Evolutionary conservation across 345 rosid species (phyloP), one percentile per base, ranked within the genome.

Genomic region (Dimocarpus longan): DNA sequence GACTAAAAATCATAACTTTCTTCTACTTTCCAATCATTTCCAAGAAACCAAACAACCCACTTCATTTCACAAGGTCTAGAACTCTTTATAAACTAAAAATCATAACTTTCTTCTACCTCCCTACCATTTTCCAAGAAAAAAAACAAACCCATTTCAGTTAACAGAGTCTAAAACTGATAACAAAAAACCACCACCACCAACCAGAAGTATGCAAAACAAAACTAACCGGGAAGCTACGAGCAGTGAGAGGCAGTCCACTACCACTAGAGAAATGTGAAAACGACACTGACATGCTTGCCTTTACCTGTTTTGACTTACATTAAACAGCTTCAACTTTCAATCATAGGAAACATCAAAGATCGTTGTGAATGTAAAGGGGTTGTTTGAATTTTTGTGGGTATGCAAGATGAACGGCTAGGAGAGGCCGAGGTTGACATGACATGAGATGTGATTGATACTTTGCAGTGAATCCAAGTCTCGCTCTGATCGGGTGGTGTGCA

Each of bases 181-280:
- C 15, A 71, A 26, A 26, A 26, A 26, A 26, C 28, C 28, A 26
- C 28, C 28, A 0, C 28, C 28, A 26, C 0, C 28, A 26, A 26
- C 28, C 0, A 26, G 28, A 26, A 26, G 28, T 26, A 26, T 26
- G 1, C 28, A 26, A 32, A 54, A 71, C 10, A 7, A 6, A 32
- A 71, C 86, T 82, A 68, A 84, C 87, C 70, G 72, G 73, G 19
- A 76, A 71, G 74, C 68, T 79, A 22, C 70, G 32, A 57, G 71
- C 18, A 76, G 76, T 68, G 66, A 56, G 46, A 16, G 22, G 9
- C 8, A 1, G 62, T 37, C 66, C 66, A 6, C 75, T 32, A 24
- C 66, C 66, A 8, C 72, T 32, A 12, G 67, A 7, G 63, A 43
- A 68, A 71, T 68, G 76, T 15, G 86, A 73, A 78, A 80, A 72